Evolutionary conservation across 1,139 yeast genomes (phyloP).

Genomic region (Tardiomyces depauwii): DNA sequence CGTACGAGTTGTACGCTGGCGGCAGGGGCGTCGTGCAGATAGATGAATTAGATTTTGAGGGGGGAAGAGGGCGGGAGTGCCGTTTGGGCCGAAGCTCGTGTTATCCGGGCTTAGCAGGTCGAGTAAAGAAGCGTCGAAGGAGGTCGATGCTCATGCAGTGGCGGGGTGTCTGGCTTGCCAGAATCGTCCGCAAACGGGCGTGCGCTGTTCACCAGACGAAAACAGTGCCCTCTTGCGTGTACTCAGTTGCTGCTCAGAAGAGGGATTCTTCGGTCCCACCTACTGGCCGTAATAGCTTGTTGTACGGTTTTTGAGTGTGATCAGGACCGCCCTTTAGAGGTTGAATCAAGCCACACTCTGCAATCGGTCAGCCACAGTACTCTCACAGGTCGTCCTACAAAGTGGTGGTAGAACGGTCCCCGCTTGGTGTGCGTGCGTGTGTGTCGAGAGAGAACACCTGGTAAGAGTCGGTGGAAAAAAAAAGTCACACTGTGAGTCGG

Average conservation of each 20-base stretch:
- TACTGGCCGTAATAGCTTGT: background rate
- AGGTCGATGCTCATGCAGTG: constrained; percentile 30
- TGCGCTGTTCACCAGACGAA: background rate
- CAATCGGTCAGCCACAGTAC: too few relatives aligned
- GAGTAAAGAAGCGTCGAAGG: constrained; percentile 26
- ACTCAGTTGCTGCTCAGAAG: background rate
- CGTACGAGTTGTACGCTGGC: constrained; percentile 39
- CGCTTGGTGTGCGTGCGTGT: too few relatives aligned
- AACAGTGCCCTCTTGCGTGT: background rate
- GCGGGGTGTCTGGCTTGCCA: constrained; percentile 1
- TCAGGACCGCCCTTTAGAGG: too few relatives aligned
- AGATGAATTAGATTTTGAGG: too few relatives aligned
- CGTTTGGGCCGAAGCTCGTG: constrained; percentile 15
- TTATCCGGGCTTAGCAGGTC: constrained; percentile 32
- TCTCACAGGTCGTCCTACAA: too few relatives aligned
- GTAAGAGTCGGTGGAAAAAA: too few relatives aligned
- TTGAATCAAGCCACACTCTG: too few relatives aligned
- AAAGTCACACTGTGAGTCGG: too few relatives aligned
- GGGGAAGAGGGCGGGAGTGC: constrained; percentile 18
- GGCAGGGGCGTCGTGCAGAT: too few relatives aligned
- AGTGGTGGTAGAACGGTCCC: too few relatives aligned
- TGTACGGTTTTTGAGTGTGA: too few relatives aligned
- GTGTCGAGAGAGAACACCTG: too few relatives aligned
- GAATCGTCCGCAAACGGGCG: background rate
- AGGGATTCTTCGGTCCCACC: background rate